Conservation (phyloP, 148 eudicot species). For the Cornus suecica region DNA sequence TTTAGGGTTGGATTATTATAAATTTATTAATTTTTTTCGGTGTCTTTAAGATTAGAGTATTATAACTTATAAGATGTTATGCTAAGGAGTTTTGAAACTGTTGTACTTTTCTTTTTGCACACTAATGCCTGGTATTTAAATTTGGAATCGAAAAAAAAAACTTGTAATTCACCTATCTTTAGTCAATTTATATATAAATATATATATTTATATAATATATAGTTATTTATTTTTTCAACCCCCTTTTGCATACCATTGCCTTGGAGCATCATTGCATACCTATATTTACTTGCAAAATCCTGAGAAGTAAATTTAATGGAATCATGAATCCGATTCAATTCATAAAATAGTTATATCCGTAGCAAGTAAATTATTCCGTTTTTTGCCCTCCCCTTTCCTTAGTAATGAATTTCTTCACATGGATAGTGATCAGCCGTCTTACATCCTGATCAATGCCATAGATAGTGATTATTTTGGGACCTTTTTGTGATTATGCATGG, state of each 20-base stretch:
- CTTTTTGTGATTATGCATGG: no score
- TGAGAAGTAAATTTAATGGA: no score
- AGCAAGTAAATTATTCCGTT: not conserved
- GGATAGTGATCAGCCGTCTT: no score
- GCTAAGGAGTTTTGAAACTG: not conserved
- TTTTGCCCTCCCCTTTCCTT: no score
- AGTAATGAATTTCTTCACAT: not conserved
- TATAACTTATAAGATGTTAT: not conserved
- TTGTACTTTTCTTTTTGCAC: not conserved
- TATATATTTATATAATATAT: no score
- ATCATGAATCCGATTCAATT: not conserved
- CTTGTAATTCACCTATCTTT: not conserved
- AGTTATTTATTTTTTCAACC: no score
- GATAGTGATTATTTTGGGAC: no score
- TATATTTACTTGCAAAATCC: no score
- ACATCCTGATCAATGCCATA: no score
- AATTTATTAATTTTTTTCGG: not conserved
- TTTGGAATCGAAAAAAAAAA: not conserved
- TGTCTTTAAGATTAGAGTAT: not conserved
- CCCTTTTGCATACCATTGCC: no score
- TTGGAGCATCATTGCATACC: not conserved
- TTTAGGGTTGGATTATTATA: not conserved
- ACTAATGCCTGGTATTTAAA: not conserved
- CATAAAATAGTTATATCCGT: not conserved
- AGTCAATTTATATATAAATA: not conserved